Evolutionary conservation across 164 flowering plant genomes (phyloP).

Genomic region (Brasenia schreberi): DNA sequence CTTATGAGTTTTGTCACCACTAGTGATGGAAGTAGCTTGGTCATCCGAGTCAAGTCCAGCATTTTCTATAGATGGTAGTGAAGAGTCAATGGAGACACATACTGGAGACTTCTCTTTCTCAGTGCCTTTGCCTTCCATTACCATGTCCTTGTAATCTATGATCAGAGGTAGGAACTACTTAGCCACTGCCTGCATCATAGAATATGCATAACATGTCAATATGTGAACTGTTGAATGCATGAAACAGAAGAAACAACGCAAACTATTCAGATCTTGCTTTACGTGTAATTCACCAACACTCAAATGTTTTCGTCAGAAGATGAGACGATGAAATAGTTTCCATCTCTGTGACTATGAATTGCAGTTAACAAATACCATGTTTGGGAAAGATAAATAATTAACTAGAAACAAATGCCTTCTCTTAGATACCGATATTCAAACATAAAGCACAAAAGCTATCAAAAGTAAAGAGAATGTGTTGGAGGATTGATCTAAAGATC

Average conservation of each 20-base stretch:
- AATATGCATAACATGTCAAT: background rate
- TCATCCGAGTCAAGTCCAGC: background rate
- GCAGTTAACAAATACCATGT: too few species aligned
- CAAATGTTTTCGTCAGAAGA: too few species aligned
- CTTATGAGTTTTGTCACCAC: background rate
- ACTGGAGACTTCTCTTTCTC: background rate
- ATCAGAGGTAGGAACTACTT: too few species aligned
- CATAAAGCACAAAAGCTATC: too few species aligned
- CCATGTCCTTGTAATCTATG: background rate
- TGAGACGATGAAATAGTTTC: too few species aligned
- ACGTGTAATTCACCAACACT: background rate
- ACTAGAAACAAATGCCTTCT: too few species aligned
- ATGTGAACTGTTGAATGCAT: background rate
- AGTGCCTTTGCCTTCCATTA: too few species aligned
- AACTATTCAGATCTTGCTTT: background rate
- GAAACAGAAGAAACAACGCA: background rate
- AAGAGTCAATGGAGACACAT: background rate
- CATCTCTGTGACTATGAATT: too few species aligned
- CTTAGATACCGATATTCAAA: too few species aligned
- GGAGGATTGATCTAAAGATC: background rate
- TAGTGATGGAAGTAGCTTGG: background rate
- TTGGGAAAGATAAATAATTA: too few species aligned
- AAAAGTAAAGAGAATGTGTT: too few species aligned
- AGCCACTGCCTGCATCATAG: background rate
- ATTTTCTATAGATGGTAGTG: background rate